Base-by-base conservation (phyloP, 2,329 filamentous ascomycete species). In the Pseudogymnoascus sp. region DNA sequence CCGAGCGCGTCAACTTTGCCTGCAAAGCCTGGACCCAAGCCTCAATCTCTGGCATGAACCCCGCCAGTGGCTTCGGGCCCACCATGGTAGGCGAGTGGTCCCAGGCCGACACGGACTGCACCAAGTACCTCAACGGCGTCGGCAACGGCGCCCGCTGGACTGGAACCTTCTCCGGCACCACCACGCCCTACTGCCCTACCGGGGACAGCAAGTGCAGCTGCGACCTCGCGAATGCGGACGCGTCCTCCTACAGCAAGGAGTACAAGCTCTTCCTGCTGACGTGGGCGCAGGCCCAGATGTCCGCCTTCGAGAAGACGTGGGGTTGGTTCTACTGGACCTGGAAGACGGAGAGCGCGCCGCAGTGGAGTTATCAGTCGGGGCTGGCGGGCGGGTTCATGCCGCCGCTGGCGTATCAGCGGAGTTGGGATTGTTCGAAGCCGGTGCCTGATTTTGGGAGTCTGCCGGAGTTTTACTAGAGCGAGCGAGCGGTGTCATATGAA, bases 261-360 rank as follows among this genome's bases (percentile, higher is more conserved):
- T 99, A 99, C 77, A 96, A 95, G 77, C 78, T 86, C 68, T 97
- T 93, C 76, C 79, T 99, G 67, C 83, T 85, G 67, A 90, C 90
- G 76, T 97, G 97, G 77, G 95, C 95, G 5, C 88, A 96, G 76
- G 95, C 93, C 62, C 95, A 99, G 78, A 99, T 99, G 91, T 82
- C 88, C 69, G 90, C 87, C 65, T 99, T 97, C 72, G 93, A 97
- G 76, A 86, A 88, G 67, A 91, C 90, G 5, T 95, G 90, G 88
- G 95, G 95, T 57, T 99, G 95, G 95, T 97, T 96, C 78, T 99
- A 99, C 77, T 99, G 95, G 95, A 97, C 93, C 36, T 96, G 95
- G 93, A 86, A 92, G 77, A 96, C 93, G 29, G 93, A 97, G 79
- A 81, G 77, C 68, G 87, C 89, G 60, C 81, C 86, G 65, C 91